Base-by-base conservation (phyloP, 2,329 filamentous ascomycete species). In the Fusarium sp. region DNA sequence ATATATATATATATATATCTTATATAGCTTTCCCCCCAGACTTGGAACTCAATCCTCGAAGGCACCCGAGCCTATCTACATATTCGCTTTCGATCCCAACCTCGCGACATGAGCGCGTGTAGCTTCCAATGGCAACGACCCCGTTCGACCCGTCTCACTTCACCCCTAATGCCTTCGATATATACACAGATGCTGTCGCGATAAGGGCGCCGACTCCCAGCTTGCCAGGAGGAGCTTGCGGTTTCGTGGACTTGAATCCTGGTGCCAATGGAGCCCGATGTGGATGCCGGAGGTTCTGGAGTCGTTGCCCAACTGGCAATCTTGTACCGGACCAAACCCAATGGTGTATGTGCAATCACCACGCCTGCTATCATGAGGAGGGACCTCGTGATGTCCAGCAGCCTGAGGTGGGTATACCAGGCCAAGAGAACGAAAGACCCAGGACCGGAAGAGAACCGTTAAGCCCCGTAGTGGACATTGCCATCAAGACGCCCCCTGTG, bases 291-390 rank as follows among this genome's bases (percentile, higher is more conserved):
- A 87, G 88, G 58, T 90, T 90, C 80, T 90, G 88, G 87, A 85
- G 84, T 75, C 85, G 84, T 68, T 80, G 80, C 60, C 73, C 78
- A 60, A 71, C 77, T 49, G 80, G 76, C 37, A 78, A 79, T 54
- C 77, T 81, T 51, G 77, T 80, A 45, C 73, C 79, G 60, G 84
- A 85, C 59, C 84, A 88, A 75, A 75, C 82, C 33, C 81, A 82
- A 66, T 89, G 85, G 83, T 90, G 88, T 80, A 90, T 90, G 88
- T 90, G 88, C 76, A 86, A 86, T 58, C 88, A 90, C 73, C 88
- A 90, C 79, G 88, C 88, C 59, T 90, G 88, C 78, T 90, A 84
- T 69, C 88, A 90, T 69, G 88, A 90, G 77, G 84, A 89, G 73
- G 79, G 78, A 39, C 63, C 73, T 54, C 70, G 69, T 57, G 73